Evolutionary conservation across 371 early-diverging fungal species (phyloP).

Genomic region (Mucor indicus): DNA sequence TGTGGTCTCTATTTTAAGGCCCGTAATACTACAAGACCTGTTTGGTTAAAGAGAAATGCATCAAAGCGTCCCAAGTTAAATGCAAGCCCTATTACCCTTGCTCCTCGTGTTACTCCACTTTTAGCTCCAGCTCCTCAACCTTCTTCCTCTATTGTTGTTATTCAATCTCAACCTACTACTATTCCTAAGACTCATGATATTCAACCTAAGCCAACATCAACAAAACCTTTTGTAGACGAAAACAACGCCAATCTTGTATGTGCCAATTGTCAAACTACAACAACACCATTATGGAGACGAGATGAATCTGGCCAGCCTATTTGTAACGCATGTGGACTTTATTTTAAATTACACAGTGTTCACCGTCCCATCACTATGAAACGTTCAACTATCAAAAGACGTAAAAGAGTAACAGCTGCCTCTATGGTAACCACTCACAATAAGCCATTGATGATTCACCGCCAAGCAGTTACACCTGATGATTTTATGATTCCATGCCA

Average conservation of each 20-base stretch:
- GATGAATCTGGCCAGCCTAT: slow-evolving; percentile 63
- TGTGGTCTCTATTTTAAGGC: slow-evolving; percentile 89
- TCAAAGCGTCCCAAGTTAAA: slow-evolving; percentile 21
- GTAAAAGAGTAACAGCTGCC: slow-evolving; percentile 41
- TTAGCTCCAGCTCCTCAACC: slow-evolving; percentile 27
- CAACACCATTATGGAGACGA: slow-evolving; percentile 85
- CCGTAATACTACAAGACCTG: slow-evolving; percentile 77
- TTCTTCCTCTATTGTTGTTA: neutral
- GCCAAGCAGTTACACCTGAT: slow-evolving; percentile 4
- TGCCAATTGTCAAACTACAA: slow-evolving; percentile 70
- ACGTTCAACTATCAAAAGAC: slow-evolving; percentile 53
- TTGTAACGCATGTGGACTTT: slow-evolving; percentile 85
- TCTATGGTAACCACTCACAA: slow-evolving; percentile 14
- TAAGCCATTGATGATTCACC: slow-evolving; percentile 15
- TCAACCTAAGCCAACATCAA: neutral
- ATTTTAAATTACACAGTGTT: slow-evolving; percentile 67
- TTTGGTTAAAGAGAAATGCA: slow-evolving; percentile 70
- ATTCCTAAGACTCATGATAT: neutral
- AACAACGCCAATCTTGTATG: slow-evolving; percentile 41
- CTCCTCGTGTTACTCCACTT: slow-evolving; percentile 25
- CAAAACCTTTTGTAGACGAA: neutral
- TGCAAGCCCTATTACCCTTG: slow-evolving; percentile 12
- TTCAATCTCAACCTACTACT: neutral
- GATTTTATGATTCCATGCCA: too few relatives aligned
- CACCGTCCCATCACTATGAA: slow-evolving; percentile 60